Evolutionary conservation across 306 rosid genomes (phyloP), one percentile per base, ranked within the genome.

Genomic region (Sechiopsis laciniata): DNA sequence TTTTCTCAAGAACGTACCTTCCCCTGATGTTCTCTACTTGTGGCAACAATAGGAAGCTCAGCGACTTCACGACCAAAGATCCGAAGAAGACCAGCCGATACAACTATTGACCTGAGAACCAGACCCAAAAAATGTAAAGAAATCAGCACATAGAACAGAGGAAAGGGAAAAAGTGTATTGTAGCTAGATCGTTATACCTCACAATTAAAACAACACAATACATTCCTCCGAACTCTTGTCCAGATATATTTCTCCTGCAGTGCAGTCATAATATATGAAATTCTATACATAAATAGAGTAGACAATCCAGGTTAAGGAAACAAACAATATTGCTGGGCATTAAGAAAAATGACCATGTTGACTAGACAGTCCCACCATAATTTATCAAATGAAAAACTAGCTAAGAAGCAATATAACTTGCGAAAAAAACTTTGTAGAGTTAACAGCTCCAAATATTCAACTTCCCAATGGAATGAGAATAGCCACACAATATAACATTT

Each of bases 181-280:
- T 7, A 46, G 46, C 11, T 26, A 15, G 8, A 82, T 76, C 7
- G 66, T 55, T 88, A 14, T 91, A 95, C 99, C 90, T 87, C 84
- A 91, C 95, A 48, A 74, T 89, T 81, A 95, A 82, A 63, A 95
- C 99, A n/a, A 95, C 84, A 80, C 99, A 95, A 81, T 89, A 91
- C 99, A 95, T 95, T 66, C 99, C 99, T 29, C 99, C 99, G 62
- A 95, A 95, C 82, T 95, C 99, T 81, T 95, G 99, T 40, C 97
- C 99, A 52, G 99, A 95, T 73, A 95, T 95, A 81, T 95, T 95
- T 81, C 99, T 86, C 88, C 99, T 95, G 97, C 91, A 86, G 74
- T 12, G 10, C 45, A 50, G 61, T 61, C 42, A 37, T 2, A 7
- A 51, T 4, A 42, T n/a, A 65, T 40, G 52, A 17, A 42, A 10